Evolutionary conservation across 306 rosid genomes (phyloP), one percentile per base, ranked within the genome.

Genomic region (Quercus gilva): DNA sequence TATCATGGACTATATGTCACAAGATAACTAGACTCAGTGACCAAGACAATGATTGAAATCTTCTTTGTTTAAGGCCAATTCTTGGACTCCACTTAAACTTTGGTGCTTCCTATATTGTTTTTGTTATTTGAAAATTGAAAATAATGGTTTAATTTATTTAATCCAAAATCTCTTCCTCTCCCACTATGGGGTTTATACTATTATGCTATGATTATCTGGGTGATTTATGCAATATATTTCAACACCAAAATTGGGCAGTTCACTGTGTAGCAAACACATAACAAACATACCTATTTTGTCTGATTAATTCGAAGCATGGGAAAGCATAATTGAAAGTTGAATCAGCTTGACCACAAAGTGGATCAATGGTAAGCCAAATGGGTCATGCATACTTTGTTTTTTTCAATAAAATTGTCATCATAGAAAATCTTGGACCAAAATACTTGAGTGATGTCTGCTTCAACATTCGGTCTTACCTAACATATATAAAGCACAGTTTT

Each of bases 401-500:
- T 41, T 41, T 35, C 14, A 4, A 4, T 35, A 37, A 21, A 43
- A 18, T 11, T 33, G 49, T 65, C 56, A 29, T 20, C 52, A 49
- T 49, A 49, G 17, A 49, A 49, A 68, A 35, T 69, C 69, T 55
- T n/a, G 58, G 29, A 37, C 70, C 76, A 37, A 49, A 69, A 55
- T 58, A 18, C 58, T 49, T 7, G 55, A 77, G 56, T 53, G 80
- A 49, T 21, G 58, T 14, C 37, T 51, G 43, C 61, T 49, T 76
- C 11, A 23, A 9, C 12, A 69, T 37, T 80, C 69, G 59, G 58
- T 51, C 33, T 43, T 25, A 77, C 82, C 69, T 76, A 85, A 82
- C 81, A 68, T 45, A 31, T 41, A 31, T 41, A 79, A 81, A 73
- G 45, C 59, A 60, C 67, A 70, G 43, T 74, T 80, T 8, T 41